Percentiles rank a stretch among this genome's conserved stretches.
Evolutionary conservation across 805 yeast species (phyloP).

Genomic region (Starmerella ratchasimensis): DNA sequence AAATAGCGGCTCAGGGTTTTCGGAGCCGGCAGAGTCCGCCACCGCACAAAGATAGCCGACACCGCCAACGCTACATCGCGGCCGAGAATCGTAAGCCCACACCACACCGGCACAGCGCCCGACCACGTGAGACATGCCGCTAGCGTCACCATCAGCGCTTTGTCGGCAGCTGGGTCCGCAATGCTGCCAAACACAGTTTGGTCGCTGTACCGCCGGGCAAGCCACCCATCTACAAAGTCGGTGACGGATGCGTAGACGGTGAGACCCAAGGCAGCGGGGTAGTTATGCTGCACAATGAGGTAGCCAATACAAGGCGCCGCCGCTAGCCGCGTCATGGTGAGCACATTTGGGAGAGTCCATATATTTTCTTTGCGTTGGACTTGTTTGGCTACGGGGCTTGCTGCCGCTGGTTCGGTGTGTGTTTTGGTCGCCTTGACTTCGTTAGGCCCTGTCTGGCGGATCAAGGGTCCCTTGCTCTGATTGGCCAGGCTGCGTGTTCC

Average conservation of each 20-base stretch:
- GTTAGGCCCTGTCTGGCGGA: too few relatives aligned
- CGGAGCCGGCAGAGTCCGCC: constrained; percentile 59
- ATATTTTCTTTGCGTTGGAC: constrained; percentile 35
- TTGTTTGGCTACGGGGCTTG: too few relatives aligned
- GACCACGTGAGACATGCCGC: constrained; percentile 62
- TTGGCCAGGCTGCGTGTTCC: too few relatives aligned
- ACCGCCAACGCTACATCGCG: constrained; percentile 64
- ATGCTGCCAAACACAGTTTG: constrained; percentile 77
- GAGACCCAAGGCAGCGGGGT: constrained; percentile 51
- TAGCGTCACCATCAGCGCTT: constrained; percentile 72
- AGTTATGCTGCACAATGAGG: constrained; percentile 49
- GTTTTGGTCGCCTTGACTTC: too few relatives aligned
- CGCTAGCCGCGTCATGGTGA: constrained; percentile 68
- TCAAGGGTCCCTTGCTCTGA: too few relatives aligned
- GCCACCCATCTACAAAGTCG: constrained; percentile 80
- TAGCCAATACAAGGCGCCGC: constrained; percentile 80
- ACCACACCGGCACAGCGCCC: constrained; percentile 48
- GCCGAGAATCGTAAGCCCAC: constrained; percentile 58
- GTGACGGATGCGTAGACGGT: constrained; percentile 81
- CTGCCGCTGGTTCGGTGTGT: too few relatives aligned
- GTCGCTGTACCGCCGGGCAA: constrained; percentile 70
- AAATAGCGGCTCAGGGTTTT: constrained; percentile 57
- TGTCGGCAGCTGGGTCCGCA: constrained; percentile 92
- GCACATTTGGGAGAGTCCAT: constrained; percentile 73
- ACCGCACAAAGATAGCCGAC: constrained; percentile 61